phyloP scores from a whole-genome alignment of 768 basidiomycete species.

The Tylopilus plumbeoviolaceoides region DNA sequence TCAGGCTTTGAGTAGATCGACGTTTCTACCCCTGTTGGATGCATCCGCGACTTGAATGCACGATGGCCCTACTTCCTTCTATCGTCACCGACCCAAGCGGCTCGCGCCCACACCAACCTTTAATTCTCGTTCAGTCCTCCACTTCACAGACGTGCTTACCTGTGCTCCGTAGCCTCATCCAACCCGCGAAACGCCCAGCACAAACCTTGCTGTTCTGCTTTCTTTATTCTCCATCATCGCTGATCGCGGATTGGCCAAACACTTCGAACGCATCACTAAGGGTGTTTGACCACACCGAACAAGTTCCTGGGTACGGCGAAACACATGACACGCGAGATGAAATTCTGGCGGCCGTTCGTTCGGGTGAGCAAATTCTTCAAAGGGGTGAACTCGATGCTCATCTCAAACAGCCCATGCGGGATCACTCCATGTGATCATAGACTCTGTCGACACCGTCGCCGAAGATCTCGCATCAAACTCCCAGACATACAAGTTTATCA shows the following conservation, averaged over 20 bases:
- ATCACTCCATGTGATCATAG: slow-evolving; percentile 62
- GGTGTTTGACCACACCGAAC: slow-evolving; percentile 47
- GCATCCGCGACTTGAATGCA: neutral
- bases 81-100: slow-evolving; percentile 24
- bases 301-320: slow-evolving; percentile 51
- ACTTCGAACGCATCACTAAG: slow-evolving; percentile 22
- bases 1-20: too few relatives aligned
- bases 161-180: slow-evolving; percentile 46
- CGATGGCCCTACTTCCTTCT: slow-evolving; percentile 29
- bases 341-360: slow-evolving; percentile 41
- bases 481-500: slow-evolving; percentile 50
- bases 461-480: slow-evolving; percentile 55
- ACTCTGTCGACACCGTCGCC: slow-evolving; percentile 65
- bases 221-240: slow-evolving; percentile 49
- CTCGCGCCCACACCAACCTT: slow-evolving; percentile 34
- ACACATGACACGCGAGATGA: slow-evolving; percentile 33
- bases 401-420: slow-evolving; percentile 35
- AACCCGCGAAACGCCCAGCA: slow-evolving; percentile 16
- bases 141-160: slow-evolving; percentile 54
- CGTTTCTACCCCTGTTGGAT: neutral
- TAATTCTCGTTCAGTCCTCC: slow-evolving; percentile 59
- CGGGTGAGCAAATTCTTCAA: slow-evolving; percentile 23
- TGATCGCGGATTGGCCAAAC: slow-evolving; percentile 33
- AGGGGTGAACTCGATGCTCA: slow-evolving; percentile 4
- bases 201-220: slow-evolving; percentile 51